These are phyloP conservation scores for Sugiyamaella grinbergsii DNA, from an alignment of 1,139 yeast genomes.

Conservation along the genomic window DNA sequence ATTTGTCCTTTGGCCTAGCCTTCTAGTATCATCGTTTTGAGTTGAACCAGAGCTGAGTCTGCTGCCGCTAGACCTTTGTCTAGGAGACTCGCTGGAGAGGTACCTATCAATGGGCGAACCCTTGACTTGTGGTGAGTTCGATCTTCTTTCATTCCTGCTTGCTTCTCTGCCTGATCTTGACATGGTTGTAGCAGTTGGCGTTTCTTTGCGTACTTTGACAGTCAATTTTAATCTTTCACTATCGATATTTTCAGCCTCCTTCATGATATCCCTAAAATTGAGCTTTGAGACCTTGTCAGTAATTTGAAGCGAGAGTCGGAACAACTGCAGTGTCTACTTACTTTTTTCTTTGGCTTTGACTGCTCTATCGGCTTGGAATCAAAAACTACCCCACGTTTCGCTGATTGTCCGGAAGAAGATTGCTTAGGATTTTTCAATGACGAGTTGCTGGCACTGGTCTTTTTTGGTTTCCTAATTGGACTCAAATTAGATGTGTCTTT, in stretches of 20 bases:
- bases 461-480: constrained; percentile 14
- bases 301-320: neutral
- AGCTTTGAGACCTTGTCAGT: constrained; percentile 33
- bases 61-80: constrained; percentile 3
- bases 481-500: constrained; percentile 14
- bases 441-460: neutral
- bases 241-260: constrained; percentile 43
- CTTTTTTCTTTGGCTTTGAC: constrained; percentile 25
- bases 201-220: constrained; percentile 36
- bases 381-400: constrained; percentile 1
- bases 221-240: constrained; percentile 42
- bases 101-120: neutral
- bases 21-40: no score
- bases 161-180: constrained; percentile 12
- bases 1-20: no score
- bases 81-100: neutral
- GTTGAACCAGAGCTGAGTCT: no score
- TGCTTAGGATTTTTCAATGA: neutral
- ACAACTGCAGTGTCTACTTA: neutral
- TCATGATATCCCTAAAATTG: constrained; percentile 45
- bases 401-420: constrained; percentile 1
- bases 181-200: neutral
- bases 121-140: constrained; percentile 11
- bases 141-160: constrained; percentile 3
- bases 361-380: neutral